Base-by-base conservation (phyloP, 176 grass and related monocot species). In the Miscanthus lutarioriparius region DNA sequence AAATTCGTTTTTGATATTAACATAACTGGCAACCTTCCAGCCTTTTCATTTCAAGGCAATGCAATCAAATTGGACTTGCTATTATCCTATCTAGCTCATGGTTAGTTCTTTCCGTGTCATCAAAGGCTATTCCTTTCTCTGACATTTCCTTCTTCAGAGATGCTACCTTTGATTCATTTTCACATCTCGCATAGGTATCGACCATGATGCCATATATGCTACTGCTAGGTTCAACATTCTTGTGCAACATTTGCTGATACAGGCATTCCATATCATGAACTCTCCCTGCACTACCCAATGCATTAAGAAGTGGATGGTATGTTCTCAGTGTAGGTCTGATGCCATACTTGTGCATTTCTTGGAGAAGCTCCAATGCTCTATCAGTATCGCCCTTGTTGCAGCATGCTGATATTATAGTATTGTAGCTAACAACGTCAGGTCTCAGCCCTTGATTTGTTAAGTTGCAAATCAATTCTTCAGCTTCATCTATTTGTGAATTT, bases 401-500 rank as follows among this genome's bases (percentile, higher is more conserved):
- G 64, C 67, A 85, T 82, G 87, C 89, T 70, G 89, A 87, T 81
- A 94, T 89, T 70, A 91, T 64, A 75, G 81, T 91, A 56, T 85
- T 85, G 75, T 91, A 94, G 75, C 87, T 89, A 64, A 94, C 39
- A 49, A 72, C 84, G 67, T 94, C 92, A 83, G 92, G 87, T 16
- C 40, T 72, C 36, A 85, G 43, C 3, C 87, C 84, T 7, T 82
- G 68, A 71, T 87, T 81, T 76, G 35, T 79, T 85, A 94, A 82
- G 35, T 17, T 78, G 70, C 64, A 74, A 32, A 72, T 63, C 23
- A 94, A 35, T 51, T 87, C 74, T 67, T 87, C 84, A 73, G 89
- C 92, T 89, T 94, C 87, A 78, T 67, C 77, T 77, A 89, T 74
- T 30, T 22, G 76, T 10, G 86, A 88, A 35, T 27, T 75, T 32